phyloP scores from a whole-genome alignment of 2,329 filamentous ascomycete genomes.

The Claviceps citrina region DNA sequence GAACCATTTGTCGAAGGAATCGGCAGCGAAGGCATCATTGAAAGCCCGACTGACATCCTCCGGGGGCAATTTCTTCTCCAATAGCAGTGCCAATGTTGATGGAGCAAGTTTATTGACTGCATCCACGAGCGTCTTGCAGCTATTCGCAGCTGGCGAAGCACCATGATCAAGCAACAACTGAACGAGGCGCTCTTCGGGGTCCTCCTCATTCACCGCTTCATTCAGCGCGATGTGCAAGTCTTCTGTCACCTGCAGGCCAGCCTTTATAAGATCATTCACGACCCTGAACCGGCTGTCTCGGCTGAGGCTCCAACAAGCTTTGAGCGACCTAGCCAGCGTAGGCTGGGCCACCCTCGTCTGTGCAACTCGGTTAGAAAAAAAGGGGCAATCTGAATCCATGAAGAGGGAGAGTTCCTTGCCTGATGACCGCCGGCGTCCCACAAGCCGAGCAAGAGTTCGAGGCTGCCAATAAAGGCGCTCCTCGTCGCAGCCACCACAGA shows the following conservation, averaged over 20 bases:
- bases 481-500: slow-evolving; percentile 38
- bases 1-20: slow-evolving; percentile 29
- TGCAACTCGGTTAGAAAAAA: background rate
- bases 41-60: slow-evolving; percentile 32
- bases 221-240: slow-evolving; percentile 35
- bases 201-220: slow-evolving; percentile 37
- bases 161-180: slow-evolving; percentile 33
- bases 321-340: slow-evolving; percentile 35
- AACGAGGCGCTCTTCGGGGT: slow-evolving; percentile 31
- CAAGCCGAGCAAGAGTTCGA: slow-evolving; percentile 37
- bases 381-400: background rate
- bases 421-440: slow-evolving; percentile 25
- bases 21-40: slow-evolving; percentile 26
- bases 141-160: slow-evolving; percentile 35
- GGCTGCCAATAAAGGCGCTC: slow-evolving; percentile 32
- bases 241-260: slow-evolving; percentile 31
- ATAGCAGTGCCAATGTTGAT: slow-evolving; percentile 25
- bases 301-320: slow-evolving; percentile 36
- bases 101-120: slow-evolving; percentile 26
- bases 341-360: slow-evolving; percentile 31
- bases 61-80: slow-evolving; percentile 25
- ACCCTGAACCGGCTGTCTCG: slow-evolving; percentile 32
- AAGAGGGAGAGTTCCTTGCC: slow-evolving; percentile 14
- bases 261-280: slow-evolving; percentile 34
- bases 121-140: slow-evolving; percentile 37